A percentile compares a stretch with the other conserved stretches of the same genome.
phyloP scores from a whole-genome alignment of 2,329 filamentous ascomycete genomes.

The Venturia carpophila region DNA sequence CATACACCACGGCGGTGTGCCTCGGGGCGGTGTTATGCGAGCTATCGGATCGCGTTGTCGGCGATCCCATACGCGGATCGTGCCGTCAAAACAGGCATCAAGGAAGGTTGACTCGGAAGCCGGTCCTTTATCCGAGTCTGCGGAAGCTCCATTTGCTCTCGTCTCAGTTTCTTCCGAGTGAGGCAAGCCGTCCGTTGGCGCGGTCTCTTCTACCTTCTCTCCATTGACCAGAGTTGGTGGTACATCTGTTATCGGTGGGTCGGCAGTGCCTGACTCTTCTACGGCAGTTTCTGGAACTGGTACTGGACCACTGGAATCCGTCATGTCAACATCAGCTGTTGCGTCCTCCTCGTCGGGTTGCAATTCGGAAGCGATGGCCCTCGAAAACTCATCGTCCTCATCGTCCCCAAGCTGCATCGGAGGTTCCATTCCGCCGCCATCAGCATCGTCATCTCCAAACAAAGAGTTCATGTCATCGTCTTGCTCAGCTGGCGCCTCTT shows the following conservation, averaged over 20 bases:
- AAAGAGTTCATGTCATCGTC: slow-evolving; percentile 66
- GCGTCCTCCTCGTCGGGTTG: slow-evolving; percentile 39
- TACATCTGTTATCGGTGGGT: slow-evolving; percentile 5
- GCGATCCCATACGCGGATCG: slow-evolving; percentile 86
- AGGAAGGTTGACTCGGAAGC: slow-evolving; percentile 75
- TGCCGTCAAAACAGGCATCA: slow-evolving; percentile 79
- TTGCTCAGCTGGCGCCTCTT: slow-evolving; percentile 22
- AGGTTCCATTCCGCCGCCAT: slow-evolving; percentile 28
- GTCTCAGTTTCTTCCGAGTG: slow-evolving; percentile 30
- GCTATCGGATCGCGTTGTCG: slow-evolving; percentile 70
- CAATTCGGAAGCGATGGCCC: slow-evolving; percentile 55
- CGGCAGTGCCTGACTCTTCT: background rate
- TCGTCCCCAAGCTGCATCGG: slow-evolving; percentile 62
- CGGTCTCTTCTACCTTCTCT: background rate
- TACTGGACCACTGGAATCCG: slow-evolving; percentile 32
- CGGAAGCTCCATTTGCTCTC: slow-evolving; percentile 20
- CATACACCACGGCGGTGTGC: slow-evolving; percentile 94
- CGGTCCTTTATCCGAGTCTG: slow-evolving; percentile 22
- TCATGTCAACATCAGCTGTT: slow-evolving; percentile 38
- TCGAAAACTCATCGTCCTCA: slow-evolving; percentile 75
- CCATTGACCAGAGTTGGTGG: slow-evolving; percentile 21
- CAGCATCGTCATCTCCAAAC: slow-evolving; percentile 62
- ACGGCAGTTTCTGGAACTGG: slow-evolving; percentile 19
- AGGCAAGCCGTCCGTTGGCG: slow-evolving; percentile 41
- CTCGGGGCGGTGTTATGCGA: slow-evolving; percentile 63